Evolutionary conservation across 2,329 filamentous ascomycete species (phyloP).

Genomic region (Zymoseptoria passerinii): DNA sequence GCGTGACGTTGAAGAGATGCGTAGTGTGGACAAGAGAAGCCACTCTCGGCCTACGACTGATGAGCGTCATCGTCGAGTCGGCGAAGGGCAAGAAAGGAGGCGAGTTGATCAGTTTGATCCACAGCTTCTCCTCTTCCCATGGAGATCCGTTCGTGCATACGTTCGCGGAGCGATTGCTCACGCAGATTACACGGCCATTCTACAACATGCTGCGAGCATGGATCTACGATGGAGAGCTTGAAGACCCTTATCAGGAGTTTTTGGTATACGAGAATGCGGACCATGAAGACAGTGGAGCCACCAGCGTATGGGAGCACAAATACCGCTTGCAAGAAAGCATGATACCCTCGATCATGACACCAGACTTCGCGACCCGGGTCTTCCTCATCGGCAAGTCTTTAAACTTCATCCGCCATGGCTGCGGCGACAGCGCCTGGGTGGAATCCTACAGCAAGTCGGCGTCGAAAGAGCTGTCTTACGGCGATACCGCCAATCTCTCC

Average conservation of each 20-base stretch:
- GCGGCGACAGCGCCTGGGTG: conserved; percentile 89
- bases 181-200: conserved; percentile 84
- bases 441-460: conserved; percentile 89
- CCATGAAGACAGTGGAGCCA: conserved; percentile 51
- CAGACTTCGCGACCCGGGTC: conserved; percentile 90
- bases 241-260: conserved; percentile 93
- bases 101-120: conserved; percentile 86
- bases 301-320: conserved; percentile 96
- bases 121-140: conserved; percentile 85
- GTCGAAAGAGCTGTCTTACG: conserved; percentile 85
- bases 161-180: conserved; percentile 82
- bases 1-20: conserved; percentile 89
- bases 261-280: conserved; percentile 80
- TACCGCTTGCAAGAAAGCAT: conserved; percentile 78
- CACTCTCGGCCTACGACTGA: conserved; percentile 85
- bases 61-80: conserved; percentile 91
- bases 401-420: conserved; percentile 96
- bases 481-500: conserved; percentile 84
- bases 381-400: conserved; percentile 96
- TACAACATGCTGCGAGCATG: conserved; percentile 93
- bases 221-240: conserved; percentile 97
- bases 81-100: conserved; percentile 79
- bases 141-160: conserved; percentile 90
- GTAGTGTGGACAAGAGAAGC: conserved; percentile 96
- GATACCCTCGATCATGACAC: conserved; percentile 87